Evolutionary conservation across 2,329 filamentous ascomycete genomes (phyloP).

Genomic region (Phaeosphaeriaceae sp.): DNA sequence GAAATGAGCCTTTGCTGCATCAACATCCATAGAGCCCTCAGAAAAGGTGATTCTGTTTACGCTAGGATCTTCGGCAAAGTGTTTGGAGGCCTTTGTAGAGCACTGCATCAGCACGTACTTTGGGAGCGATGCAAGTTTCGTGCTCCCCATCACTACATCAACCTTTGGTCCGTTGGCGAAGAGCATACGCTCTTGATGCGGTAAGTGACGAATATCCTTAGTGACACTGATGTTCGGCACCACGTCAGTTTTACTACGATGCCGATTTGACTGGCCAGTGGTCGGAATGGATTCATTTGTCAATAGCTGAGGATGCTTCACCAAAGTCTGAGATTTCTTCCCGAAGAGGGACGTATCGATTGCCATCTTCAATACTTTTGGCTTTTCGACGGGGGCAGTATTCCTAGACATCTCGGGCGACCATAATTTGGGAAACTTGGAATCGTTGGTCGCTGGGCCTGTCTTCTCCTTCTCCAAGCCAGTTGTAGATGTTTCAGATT

Average conservation of each 20-base stretch:
- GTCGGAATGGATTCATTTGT: neutral
- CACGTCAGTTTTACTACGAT: slow-evolving; percentile 6
- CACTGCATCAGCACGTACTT: slow-evolving; percentile 40
- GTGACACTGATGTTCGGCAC: slow-evolving; percentile 19
- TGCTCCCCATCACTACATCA: slow-evolving; percentile 23
- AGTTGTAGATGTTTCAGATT: neutral
- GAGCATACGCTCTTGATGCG: slow-evolving; percentile 21
- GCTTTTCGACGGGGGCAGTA: slow-evolving; percentile 21
- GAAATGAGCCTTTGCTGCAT: slow-evolving; percentile 21
- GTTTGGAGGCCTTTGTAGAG: slow-evolving; percentile 25
- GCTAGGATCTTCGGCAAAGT: slow-evolving; percentile 25
- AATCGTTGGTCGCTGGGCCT: slow-evolving; percentile 1
- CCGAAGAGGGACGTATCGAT: slow-evolving; percentile 29
- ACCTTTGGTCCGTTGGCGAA: slow-evolving; percentile 31
- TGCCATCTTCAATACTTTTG: slow-evolving; percentile 27
- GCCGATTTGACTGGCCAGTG: neutral
- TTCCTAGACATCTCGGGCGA: slow-evolving; percentile 28
- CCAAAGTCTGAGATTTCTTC: slow-evolving; percentile 15
- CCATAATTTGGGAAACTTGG: slow-evolving; percentile 15
- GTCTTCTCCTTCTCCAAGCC: neutral
- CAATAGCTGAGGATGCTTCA: neutral
- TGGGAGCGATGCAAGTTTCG: slow-evolving; percentile 16
- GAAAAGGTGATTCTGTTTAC: slow-evolving; percentile 20
- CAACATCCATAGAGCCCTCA: slow-evolving; percentile 20
- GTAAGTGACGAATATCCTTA: slow-evolving; percentile 30